Evolutionary conservation across 139 green algal species (phyloP).

Genomic region (Chlamydomonas applanata): DNA sequence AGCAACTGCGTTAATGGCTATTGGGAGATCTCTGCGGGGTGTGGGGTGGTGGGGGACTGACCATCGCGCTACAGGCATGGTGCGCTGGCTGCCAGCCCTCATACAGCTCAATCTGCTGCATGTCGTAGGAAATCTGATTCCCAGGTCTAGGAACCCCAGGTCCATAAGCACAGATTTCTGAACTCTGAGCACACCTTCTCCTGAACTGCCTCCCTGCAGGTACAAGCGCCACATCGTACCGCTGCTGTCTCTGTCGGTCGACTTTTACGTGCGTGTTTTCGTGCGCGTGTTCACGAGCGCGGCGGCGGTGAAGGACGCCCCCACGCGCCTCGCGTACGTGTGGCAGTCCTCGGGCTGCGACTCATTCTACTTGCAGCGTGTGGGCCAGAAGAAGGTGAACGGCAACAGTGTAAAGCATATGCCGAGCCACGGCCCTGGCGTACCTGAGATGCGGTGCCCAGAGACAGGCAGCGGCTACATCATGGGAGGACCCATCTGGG

Average conservation of each 20-base stretch:
- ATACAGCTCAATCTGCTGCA: no score
- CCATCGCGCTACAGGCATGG: no score
- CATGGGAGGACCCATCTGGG: constrained; percentile 96
- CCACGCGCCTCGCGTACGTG: constrained; percentile 84
- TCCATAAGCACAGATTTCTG: no score
- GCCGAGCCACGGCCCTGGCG: constrained; percentile 56
- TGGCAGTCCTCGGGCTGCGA: constrained; percentile 92
- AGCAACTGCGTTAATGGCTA: no score
- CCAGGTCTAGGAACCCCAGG: no score
- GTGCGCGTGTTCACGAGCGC: constrained; percentile 86
- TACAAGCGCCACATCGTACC: constrained; percentile 93
- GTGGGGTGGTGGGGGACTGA: no score
- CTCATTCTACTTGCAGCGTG: constrained; percentile 76
- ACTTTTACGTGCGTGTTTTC: constrained; percentile 98
- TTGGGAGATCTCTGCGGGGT: no score
- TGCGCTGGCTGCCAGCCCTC: no score
- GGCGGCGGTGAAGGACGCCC: constrained; percentile 63
- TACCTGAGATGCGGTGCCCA: constrained; percentile 65
- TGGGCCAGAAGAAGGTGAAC: constrained; percentile 38
- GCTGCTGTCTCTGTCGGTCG: constrained; percentile 85
- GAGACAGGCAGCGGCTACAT: constrained; percentile 71
- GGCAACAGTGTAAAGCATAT: constrained; percentile 52
- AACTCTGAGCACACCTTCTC: no score
- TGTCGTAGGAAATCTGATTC: no score
- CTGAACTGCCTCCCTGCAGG: constrained; percentile 23